Evolutionary conservation across 345 rosid genomes (phyloP), one percentile per base, ranked within the genome.

Genomic region (Erucastrum elatum): DNA sequence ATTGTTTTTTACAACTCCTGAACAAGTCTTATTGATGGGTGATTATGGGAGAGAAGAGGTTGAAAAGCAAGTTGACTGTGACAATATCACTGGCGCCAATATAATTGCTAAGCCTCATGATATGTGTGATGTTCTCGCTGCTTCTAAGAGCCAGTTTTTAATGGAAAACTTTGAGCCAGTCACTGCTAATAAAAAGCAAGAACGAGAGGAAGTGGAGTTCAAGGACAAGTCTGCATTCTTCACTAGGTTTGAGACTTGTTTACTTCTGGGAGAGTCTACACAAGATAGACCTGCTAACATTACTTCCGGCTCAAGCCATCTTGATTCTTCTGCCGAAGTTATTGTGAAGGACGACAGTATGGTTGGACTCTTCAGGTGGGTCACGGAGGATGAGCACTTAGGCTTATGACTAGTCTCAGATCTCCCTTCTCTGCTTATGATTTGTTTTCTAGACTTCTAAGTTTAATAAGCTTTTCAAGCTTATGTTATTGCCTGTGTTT

Each of bases 171-270:
- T 49, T n/a, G 17, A 49, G 26, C 59, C 21, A 51, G 0, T 1
- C 58, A 51, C 21, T 16, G 59, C 59, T 53, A 8, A 21, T 21
- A 21, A 37, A 17, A 53, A 63, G 13, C 53, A 69, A 68, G 73
- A 67, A 59, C 15, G 4, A 68, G 27, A 16, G n/a, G 73, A 68
- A 44, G 13, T 69, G 37, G 55, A 65, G 26, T 53, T 31, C 37
- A 51, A 74, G 64, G 64, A 74, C 6, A 33, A 70, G 49, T 70
- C 74, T 56, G 74, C 64, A 64, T 34, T 55, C 53, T 56, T 70
- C 74, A 70, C 33, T 34, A 56, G 49, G 49, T n/a, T 31, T 4
- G 64, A 55, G 51, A 56, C 31, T 33, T 15, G 49, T 55, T 55
- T 55, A 6, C 17, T 55, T 31, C 59, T 70, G 74, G 64, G 46